Percentiles rank a stretch among this genome's conserved stretches.
phyloP scores from a whole-genome alignment of 345 rosid genomes.

The Laguncularia racemosa region DNA sequence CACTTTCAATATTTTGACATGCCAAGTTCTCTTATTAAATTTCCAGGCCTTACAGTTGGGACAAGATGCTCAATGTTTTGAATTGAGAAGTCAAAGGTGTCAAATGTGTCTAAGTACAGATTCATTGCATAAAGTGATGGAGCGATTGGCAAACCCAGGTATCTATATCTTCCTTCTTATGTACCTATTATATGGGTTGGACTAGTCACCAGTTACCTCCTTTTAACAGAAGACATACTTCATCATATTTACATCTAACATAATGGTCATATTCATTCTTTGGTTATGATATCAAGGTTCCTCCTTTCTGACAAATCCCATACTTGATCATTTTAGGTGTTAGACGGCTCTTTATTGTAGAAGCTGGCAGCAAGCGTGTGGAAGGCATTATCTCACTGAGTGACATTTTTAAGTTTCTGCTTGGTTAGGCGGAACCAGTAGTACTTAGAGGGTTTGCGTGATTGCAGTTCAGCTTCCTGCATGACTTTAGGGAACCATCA shows the following conservation, averaged over 20 bases:
- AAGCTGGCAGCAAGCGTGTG: conserved; percentile 77
- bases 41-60: conserved; percentile 65
- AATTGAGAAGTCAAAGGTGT: conserved; percentile 49
- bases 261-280: too few species aligned
- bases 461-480: too few species aligned
- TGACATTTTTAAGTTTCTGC: conserved; percentile 57
- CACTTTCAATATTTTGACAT: too few species aligned
- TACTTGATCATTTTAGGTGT: conserved; percentile 34
- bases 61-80: conserved; percentile 45
- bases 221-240: too few species aligned
- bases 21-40: background rate
- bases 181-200: too few species aligned
- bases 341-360: conserved; percentile 61
- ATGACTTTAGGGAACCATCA: too few species aligned
- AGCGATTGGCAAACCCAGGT: conserved; percentile 66
- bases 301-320: background rate
- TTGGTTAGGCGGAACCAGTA: conserved; percentile 24
- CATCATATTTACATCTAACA: too few species aligned
- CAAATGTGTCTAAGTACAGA: conserved; percentile 80
- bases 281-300: too few species aligned
- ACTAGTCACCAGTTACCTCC: too few species aligned
- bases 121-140: conserved; percentile 64
- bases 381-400: conserved; percentile 63
- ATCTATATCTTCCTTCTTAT: conserved; percentile 1
- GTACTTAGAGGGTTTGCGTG: too few species aligned